Base-by-base conservation (phyloP, 2,329 filamentous ascomycete genomes). In the Lanzia echinophila region DNA sequence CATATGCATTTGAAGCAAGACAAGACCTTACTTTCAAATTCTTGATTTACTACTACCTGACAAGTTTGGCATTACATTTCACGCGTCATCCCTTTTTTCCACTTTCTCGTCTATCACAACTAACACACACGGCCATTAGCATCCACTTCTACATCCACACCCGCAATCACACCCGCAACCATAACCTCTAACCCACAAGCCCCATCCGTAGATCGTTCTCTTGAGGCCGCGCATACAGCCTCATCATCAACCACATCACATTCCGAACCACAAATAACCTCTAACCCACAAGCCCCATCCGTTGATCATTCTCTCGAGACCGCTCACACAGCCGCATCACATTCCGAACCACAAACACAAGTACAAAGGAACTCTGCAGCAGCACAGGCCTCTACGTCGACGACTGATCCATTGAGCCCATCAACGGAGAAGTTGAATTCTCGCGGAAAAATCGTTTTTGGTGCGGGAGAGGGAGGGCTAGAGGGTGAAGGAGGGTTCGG, bases 381-480 rank as follows among this genome's bases (percentile, higher is more conserved):
- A 28, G 24, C 24, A 28, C 24, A 28, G 8, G 41, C 7, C 15
- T 6, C 12, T 31, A 32, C 6, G 6, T 8, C 28, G 12, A 33
- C n/a, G 34, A 15, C 15, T 19, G 31, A 11, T 7, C 11, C 24
- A 20, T 15, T 17, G n/a, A 36, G 11, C 33, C 13, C 49, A 31
- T 22, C 45, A 34, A 32, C 32, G n/a, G 46, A 47, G 45, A 44
- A 17, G 3, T 15, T 46, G 13, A 55, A 53, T 31, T 24, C 36
- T 28, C 55, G 56, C 43, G 57, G 50, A 15, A 60, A 56, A 53
- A 56, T 54, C 50, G 57, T 51, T 15, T 50, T 57, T 22, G 22
- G 34, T 20, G 46, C 33, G 34, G 44, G 31, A 28, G 55, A 46
- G 19, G 50, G 31, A 28, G 55, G 39, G 19, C 44, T 38, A 28